phyloP scores from a whole-genome alignment of 495 filamentous ascomycete genomes.

The Penicillium pancosmium region DNA sequence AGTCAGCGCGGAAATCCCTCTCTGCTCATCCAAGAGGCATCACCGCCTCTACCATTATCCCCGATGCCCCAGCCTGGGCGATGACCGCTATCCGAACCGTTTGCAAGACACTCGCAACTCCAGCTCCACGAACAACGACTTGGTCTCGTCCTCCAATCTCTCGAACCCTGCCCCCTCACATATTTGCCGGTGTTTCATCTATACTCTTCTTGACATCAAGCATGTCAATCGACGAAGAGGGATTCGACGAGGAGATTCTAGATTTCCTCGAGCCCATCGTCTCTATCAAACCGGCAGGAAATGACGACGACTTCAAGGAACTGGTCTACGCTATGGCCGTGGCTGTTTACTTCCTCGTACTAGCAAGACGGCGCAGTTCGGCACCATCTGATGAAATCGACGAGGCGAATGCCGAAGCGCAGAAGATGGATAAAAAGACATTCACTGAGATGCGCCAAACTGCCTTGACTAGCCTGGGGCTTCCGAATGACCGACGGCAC shows the following conservation, averaged over 20 bases:
- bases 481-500: slow-evolving; percentile 40
- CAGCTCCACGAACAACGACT: slow-evolving; percentile 48
- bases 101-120: slow-evolving; percentile 62
- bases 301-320: slow-evolving; percentile 46
- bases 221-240: slow-evolving; percentile 34
- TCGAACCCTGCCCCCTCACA: slow-evolving; percentile 58
- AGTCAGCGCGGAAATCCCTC: slow-evolving; percentile 24
- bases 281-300: slow-evolving; percentile 29
- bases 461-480: slow-evolving; percentile 42
- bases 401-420: slow-evolving; percentile 26
- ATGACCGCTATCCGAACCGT: slow-evolving; percentile 67
- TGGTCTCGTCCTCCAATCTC: slow-evolving; percentile 51
- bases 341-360: slow-evolving; percentile 66
- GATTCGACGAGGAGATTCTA: slow-evolving; percentile 40
- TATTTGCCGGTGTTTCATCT: slow-evolving; percentile 64
- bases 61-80: slow-evolving; percentile 64
- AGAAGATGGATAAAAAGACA: slow-evolving; percentile 51
- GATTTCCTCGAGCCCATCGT: slow-evolving; percentile 44
- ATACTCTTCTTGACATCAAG: slow-evolving; percentile 49
- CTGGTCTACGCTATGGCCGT: slow-evolving; percentile 54
- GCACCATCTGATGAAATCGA: slow-evolving; percentile 20
- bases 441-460: slow-evolving; percentile 54
- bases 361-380: slow-evolving; percentile 44
- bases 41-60: slow-evolving; percentile 35
- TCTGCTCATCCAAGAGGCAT: slow-evolving; percentile 24